phyloP scores from a whole-genome alignment of 805 yeast species.

The Suhomyces emberorum region DNA sequence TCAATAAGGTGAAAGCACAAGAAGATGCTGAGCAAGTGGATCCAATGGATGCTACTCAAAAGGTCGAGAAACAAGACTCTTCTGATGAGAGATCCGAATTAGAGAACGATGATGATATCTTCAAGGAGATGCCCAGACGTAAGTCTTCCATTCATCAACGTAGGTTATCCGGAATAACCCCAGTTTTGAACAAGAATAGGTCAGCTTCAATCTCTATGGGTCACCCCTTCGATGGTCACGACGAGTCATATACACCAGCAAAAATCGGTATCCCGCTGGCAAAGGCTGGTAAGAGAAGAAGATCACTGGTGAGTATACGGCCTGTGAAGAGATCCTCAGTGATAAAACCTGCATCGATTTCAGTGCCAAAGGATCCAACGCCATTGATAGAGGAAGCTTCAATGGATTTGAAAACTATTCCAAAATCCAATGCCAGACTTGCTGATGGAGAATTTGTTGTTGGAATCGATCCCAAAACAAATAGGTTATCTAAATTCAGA shows the following conservation, averaged over 20 bases:
- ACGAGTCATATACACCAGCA: slow-evolving; percentile 24
- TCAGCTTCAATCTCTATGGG: slow-evolving; percentile 24
- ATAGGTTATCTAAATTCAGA: slow-evolving; percentile 28
- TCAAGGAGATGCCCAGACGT: slow-evolving; percentile 29
- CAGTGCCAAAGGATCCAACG: slow-evolving; percentile 12
- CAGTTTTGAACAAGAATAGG: slow-evolving; percentile 21
- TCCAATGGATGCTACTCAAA: slow-evolving; percentile 18
- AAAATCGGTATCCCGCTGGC: slow-evolving; percentile 38
- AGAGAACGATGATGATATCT: slow-evolving; percentile 27
- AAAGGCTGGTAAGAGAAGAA: slow-evolving; percentile 29
- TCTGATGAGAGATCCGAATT: slow-evolving; percentile 10
- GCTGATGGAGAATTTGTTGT: slow-evolving; percentile 22
- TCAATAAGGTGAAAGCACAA: slow-evolving; percentile 5
- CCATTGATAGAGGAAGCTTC: slow-evolving; percentile 9
- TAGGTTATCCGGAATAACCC: slow-evolving; percentile 35
- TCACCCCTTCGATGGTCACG: slow-evolving; percentile 8
- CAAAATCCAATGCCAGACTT: slow-evolving; percentile 2
- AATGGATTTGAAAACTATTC: background rate
- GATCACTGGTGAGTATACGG: slow-evolving; percentile 17
- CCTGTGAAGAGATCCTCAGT: slow-evolving; percentile 6
- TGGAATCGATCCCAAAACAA: slow-evolving; percentile 31
- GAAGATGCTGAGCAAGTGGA: slow-evolving; percentile 20
- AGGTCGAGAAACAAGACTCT: background rate
- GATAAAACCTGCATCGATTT: slow-evolving; percentile 1
- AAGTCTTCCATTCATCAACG: slow-evolving; percentile 31